Evolutionary conservation across 352 stramenopile genomes (phyloP), one percentile per base, ranked within the genome.

Genomic region (Stephanocyclus meneghinianus): DNA sequence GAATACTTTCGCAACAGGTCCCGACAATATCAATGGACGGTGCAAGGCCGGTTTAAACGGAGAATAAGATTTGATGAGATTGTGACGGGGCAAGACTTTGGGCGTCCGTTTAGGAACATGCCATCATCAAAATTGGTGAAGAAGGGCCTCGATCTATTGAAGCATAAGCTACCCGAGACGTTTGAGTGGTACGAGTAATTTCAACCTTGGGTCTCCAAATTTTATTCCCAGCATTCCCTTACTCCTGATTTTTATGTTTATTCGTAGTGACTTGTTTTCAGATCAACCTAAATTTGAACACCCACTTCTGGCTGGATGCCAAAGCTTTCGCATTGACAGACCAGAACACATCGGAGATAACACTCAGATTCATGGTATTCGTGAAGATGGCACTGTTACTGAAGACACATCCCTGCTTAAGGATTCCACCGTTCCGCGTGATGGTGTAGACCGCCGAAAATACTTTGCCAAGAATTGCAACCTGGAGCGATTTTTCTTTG

Each of bases 1-100:
- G 50, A 74, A 5, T 88, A 88, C 48, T 88, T 88, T 69, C 21
- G 60, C 10, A 74, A 78, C 16, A 59, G 71, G 61, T 86, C 81
- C 16, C 35, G 82, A 4, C 59, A 80, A 55, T 81, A 78, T 40
- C 64, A 84, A 64, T 80, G 65, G 71, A 63, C 65, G 9, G 74
- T 88, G n/a, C 78, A 88, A 72, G 82, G 82, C 53, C n/a, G 65
- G 50, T 86, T 88, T 51, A 81, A 80, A 55, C 45, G 66, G 40
- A 44, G 71, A 61, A 70, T 79, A 37, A 60, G 68, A 60, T 84
- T 86, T 55, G 73, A 83, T 64, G 50, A 86, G n/a, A 48, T 88
- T 53, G 68, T 79, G 11, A 86, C 71, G 35, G 82, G 82, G 11
- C 68, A 86, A 76, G 64, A 84, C 16, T 86, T 84, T 73, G 53